phyloP scores from a whole-genome alignment of 371 early-diverging fungal genomes.

The Mortierella sp. region DNA sequence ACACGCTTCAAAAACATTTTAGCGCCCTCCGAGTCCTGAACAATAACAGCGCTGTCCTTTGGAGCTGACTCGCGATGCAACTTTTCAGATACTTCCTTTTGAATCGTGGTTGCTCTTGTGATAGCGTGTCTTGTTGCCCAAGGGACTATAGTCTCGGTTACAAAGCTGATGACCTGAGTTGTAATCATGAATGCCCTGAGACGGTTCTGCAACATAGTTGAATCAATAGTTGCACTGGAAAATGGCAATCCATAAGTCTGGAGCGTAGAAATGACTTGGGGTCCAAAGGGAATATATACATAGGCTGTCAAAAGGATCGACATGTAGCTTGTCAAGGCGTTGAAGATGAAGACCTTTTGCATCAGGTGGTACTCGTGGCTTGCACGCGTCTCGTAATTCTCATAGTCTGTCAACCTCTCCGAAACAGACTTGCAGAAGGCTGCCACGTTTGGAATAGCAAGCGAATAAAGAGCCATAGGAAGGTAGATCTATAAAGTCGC shows the following conservation, averaged over 20 bases:
- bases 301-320: constrained; percentile 88
- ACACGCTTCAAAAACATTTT: constrained; percentile 63
- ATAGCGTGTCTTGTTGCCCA: constrained; percentile 63
- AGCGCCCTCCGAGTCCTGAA: constrained; percentile 59
- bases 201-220: constrained; percentile 73
- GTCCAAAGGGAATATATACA: constrained; percentile 83
- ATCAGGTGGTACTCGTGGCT: constrained; percentile 79
- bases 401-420: constrained; percentile 76
- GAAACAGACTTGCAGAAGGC: constrained; percentile 77
- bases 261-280: constrained; percentile 40
- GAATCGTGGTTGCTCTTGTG: constrained; percentile 60
- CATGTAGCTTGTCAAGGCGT: constrained; percentile 84
- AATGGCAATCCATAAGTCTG: constrained; percentile 52
- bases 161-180: constrained; percentile 83
- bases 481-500: constrained; percentile 66
- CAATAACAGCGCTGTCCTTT: constrained; percentile 16
- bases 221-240: constrained; percentile 62
- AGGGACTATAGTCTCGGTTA: constrained; percentile 83
- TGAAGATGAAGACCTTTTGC: constrained; percentile 88
- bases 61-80: constrained; percentile 12
- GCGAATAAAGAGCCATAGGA: constrained; percentile 81
- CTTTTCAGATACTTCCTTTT: constrained; percentile 32
- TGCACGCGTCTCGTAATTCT: constrained; percentile 85
- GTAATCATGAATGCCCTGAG: constrained; percentile 87
- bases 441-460: constrained; percentile 80